Conservation (phyloP, 2,329 filamentous ascomycete species). For the Trichophyton simii region DNA sequence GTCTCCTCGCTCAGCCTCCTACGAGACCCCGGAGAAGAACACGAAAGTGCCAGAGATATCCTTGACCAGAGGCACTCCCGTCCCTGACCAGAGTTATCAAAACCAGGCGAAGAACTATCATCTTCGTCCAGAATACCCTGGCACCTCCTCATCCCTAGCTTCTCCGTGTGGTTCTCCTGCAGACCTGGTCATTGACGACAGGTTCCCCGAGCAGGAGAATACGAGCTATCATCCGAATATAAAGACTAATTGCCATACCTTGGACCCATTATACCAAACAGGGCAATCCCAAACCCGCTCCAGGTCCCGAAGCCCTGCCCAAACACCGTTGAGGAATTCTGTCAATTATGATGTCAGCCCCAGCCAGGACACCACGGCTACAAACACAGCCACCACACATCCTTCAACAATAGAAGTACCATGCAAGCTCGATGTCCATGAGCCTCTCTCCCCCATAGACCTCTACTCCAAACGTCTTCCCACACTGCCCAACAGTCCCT, state of each 20-base stretch:
- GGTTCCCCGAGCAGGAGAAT: not conserved
- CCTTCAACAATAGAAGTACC: not conserved
- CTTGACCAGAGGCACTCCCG: not conserved
- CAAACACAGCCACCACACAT: not conserved
- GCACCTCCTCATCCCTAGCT: not conserved
- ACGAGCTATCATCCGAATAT: not conserved
- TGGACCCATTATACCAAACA: not conserved
- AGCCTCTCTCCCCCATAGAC: not conserved
- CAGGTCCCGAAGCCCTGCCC: not conserved
- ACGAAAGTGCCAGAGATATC: not conserved
- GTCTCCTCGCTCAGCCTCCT: slow-evolving; percentile 17
- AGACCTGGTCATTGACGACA: not conserved
- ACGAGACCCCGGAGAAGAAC: slow-evolving; percentile 5
- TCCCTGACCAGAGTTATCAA: not conserved
- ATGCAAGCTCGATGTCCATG: not conserved
- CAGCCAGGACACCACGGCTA: not conserved
- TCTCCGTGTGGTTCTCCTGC: slow-evolving; percentile 1
- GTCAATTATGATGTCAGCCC: not conserved
- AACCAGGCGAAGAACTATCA: not conserved
- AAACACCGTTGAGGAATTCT: not conserved
- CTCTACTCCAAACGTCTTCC: slow-evolving; percentile 30
- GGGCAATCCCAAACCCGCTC: not conserved
- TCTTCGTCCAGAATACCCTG: not conserved
- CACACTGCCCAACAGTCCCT: slow-evolving; percentile 35
- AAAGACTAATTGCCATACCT: not conserved